Base-by-base conservation (phyloP, 2,329 filamentous ascomycete species). In the Colletotrichum orbiculare region DNA sequence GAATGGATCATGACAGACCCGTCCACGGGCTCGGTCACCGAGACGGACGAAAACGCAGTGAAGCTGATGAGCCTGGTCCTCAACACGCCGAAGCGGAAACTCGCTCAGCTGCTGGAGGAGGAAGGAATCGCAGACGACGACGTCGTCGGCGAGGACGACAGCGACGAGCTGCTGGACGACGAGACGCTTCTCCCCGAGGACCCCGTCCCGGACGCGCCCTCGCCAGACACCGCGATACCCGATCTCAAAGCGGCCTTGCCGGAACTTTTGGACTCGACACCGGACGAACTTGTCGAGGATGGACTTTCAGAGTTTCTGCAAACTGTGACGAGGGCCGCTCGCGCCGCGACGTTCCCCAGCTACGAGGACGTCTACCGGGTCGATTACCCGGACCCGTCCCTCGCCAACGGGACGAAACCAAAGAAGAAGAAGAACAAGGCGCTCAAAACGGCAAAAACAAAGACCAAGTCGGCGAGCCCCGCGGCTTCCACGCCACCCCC, bases 1-100 rank as follows among this genome's bases (percentile, higher is more conserved):
- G 60, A 71, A 9, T 79, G 76, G 76, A 70, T 81, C 46, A 78
- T 80, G 76, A 72, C 66, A 12, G 68, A 76, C 15, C 67, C 68
- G 0, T 15, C 35, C 2, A 71, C 69, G 0, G 46, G 67, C 12
- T 41, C 59, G 10, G 41, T 38, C 35, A 34, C 45, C 11, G 15
- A 33, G 4, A 11, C 60, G 33, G 37, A 41, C 37, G 17, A 47
- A 11, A 33, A 12, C 43, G 35, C n/a, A 34, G n/a, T 48, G 33
- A 33, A 48, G 11, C 10, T 43, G 4, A 56, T 35, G 0, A 56
- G 39, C 10, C 13, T 17, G n/a, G 33, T 56, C 3, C 1, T 56
- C 1, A 2, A 43, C 11, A 43, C 54, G 11, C 54, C 54, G 34
- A 8, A 39, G 15, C 9, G 17, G 3, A 47, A 25, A 35, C 33